Conservation (phyloP, 495 filamentous ascomycete species). For the Hypoxylon lienhwacheense region DNA sequence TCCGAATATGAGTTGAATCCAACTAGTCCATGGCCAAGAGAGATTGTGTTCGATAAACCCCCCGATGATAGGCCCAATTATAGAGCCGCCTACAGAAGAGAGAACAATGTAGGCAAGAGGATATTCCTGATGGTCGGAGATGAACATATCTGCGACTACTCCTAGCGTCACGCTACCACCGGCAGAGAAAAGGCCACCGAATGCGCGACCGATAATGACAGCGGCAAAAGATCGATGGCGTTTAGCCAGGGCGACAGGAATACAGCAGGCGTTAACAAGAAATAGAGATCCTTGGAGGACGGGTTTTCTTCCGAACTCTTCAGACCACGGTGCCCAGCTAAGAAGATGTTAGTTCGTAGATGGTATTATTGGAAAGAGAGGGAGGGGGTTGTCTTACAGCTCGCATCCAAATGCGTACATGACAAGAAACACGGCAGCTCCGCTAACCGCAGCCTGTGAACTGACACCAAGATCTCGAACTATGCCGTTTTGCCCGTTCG, state of each 20-base stretch:
- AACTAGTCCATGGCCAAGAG: conserved; percentile 76
- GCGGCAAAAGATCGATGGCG: conserved; percentile 61
- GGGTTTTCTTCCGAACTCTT: conserved; percentile 72
- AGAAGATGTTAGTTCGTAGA: not conserved
- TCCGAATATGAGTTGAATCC: conserved; percentile 77
- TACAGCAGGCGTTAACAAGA: conserved; percentile 76
- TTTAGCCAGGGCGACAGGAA: conserved; percentile 68
- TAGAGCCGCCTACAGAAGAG: conserved; percentile 61
- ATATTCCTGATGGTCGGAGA: conserved; percentile 66
- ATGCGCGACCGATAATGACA: conserved; percentile 64
- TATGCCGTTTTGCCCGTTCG: conserved; percentile 64
- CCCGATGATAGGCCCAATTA: conserved; percentile 63
- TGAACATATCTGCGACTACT: conserved; percentile 81
- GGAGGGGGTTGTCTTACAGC: conserved; percentile 42
- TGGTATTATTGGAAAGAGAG: not conserved
- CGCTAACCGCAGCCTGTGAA: conserved; percentile 63
- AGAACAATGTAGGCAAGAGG: conserved; percentile 70
- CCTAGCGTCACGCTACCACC: conserved; percentile 81
- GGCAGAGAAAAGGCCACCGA: conserved; percentile 73
- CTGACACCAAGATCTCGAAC: conserved; percentile 64
- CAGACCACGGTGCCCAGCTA: conserved; percentile 77
- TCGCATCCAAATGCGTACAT: conserved; percentile 80
- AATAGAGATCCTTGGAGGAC: conserved; percentile 69
- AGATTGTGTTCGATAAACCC: conserved; percentile 59
- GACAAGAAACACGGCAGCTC: conserved; percentile 72